Percentiles rank a stretch among this genome's conserved stretches.
These are phyloP conservation scores for Gomphus bonarii DNA, from an alignment of 1,284 basidiomycete genomes.

Conservation along the genomic window DNA sequence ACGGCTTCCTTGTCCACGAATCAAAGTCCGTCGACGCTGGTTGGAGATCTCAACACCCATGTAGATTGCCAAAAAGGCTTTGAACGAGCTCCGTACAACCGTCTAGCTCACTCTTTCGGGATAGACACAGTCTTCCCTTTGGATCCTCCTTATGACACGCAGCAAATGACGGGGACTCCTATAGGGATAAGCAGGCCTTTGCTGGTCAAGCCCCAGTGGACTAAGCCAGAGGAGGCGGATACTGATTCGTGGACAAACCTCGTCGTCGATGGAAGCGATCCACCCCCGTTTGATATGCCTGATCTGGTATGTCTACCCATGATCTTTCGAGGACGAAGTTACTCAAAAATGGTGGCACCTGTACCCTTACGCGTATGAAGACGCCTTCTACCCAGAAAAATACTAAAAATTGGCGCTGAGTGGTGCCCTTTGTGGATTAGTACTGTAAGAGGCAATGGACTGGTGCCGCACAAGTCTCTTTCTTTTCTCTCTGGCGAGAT, in stretches of 20 bases:
- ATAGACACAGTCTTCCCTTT: neutral
- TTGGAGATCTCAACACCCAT: neutral
- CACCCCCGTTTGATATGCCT: neutral
- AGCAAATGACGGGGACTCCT: neutral
- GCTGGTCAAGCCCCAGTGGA: neutral
- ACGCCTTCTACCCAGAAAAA: neutral
- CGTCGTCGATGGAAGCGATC: slow-evolving; percentile 3
- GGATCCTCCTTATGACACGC: neutral
- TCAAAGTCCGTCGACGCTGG: neutral
- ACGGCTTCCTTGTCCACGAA: neutral
- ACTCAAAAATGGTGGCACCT: neutral
- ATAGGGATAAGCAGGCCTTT: neutral
- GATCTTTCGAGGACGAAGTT: neutral
- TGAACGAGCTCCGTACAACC: slow-evolving; percentile 1
- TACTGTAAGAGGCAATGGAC: neutral
- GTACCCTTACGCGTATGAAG: neutral
- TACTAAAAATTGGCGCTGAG: neutral
- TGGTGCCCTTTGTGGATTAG: neutral
- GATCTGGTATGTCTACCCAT: neutral
- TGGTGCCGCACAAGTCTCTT: neutral
- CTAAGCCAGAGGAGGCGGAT: neutral
- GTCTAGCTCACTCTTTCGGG: neutral
- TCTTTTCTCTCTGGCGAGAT: neutral
- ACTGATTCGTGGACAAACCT: neutral
- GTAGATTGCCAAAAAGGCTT: neutral